Conservation (phyloP, 768 basidiomycete species). For the Albatrellus ellisii region DNA sequence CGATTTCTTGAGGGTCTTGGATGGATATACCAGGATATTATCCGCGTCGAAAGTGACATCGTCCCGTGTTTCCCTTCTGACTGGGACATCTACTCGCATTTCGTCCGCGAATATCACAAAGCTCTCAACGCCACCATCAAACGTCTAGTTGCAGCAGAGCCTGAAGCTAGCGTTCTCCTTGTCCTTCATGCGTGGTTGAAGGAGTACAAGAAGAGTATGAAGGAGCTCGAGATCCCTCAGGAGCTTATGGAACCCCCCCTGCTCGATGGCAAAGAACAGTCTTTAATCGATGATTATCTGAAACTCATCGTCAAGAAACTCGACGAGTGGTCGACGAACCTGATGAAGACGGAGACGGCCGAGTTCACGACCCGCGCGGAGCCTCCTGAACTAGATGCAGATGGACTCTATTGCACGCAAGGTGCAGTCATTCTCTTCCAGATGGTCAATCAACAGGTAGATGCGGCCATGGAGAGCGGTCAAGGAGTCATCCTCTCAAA, state of each 20-base stretch:
- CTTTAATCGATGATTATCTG: constrained; percentile 90
- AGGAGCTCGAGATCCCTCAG: constrained; percentile 73
- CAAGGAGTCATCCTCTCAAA: constrained; percentile 89
- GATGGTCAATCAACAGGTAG: constrained; percentile 96
- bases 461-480: constrained; percentile 89
- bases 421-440: constrained; percentile 91
- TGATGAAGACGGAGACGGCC: constrained; percentile 81
- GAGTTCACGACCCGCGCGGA: constrained; percentile 76
- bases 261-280: constrained; percentile 90
- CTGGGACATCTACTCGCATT: constrained; percentile 79
- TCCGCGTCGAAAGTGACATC: constrained; percentile 83
- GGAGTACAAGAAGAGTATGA: constrained; percentile 92
- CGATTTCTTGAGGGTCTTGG: constrained; percentile 65
- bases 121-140: constrained; percentile 64
- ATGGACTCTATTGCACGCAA: constrained; percentile 83
- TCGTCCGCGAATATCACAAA: constrained; percentile 84
- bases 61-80: constrained; percentile 85
- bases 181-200: constrained; percentile 89
- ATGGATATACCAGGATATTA: constrained; percentile 94
- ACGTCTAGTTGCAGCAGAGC: constrained; percentile 53
- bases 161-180: constrained; percentile 82
- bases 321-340: constrained; percentile 91
- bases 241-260: constrained; percentile 81
- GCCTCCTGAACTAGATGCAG: constrained; percentile 81
- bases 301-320: constrained; percentile 87